These are phyloP conservation scores for Epichloe gansuensis DNA, from an alignment of 2,329 filamentous ascomycete species.

Conservation along the genomic window DNA sequence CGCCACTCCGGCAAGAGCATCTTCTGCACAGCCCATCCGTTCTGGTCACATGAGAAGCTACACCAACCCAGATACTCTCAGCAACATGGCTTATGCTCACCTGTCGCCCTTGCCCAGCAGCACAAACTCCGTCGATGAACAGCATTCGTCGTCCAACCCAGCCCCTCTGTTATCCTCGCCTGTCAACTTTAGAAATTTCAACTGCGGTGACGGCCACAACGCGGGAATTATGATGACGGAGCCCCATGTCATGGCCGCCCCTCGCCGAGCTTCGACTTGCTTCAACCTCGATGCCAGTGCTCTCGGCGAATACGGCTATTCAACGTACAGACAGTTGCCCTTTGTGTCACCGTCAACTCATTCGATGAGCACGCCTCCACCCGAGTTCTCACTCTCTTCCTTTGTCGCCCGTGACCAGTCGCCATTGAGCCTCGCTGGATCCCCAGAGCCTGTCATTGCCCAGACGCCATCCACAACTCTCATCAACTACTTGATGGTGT, in stretches of 20 bases:
- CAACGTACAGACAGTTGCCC: constrained; percentile 70
- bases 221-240: constrained; percentile 6
- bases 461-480: constrained; percentile 49
- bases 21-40: constrained; percentile 19
- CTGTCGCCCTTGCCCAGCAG: constrained; percentile 24
- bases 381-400: constrained; percentile 31
- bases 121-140: constrained; percentile 7
- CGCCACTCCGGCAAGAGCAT: constrained; percentile 13
- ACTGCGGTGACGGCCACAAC: constrained; percentile 3
- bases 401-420: constrained; percentile 35
- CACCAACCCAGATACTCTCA: constrained; percentile 47
- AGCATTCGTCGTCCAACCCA: constrained; percentile 14
- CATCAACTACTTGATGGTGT: constrained; percentile 60
- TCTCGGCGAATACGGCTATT: constrained; percentile 62
- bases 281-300: constrained; percentile 54
- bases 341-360: constrained; percentile 15
- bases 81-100: constrained; percentile 23
- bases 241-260: constrained; percentile 3
- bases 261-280: constrained; percentile 46
- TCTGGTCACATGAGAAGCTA: constrained; percentile 43
- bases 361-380: constrained; percentile 8
- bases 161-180: constrained; percentile 54
- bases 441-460: constrained; percentile 26
- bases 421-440: constrained; percentile 27
- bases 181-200: constrained; percentile 38